phyloP scores from a whole-genome alignment of 257 asterid species.

The Solanum pennellii region DNA sequence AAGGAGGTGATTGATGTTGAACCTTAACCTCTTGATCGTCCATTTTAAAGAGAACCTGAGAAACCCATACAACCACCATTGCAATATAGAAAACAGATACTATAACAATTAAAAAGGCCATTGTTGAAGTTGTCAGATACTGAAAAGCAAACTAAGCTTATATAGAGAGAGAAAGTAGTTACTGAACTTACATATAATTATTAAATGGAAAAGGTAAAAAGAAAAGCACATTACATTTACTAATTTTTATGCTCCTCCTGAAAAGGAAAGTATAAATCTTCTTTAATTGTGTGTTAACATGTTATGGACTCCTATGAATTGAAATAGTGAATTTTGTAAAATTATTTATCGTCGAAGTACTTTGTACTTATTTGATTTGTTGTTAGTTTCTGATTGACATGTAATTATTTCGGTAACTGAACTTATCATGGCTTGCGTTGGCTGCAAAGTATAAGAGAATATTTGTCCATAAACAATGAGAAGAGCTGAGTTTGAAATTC shows the following conservation, averaged over 20 bases:
- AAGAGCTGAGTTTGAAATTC: not conserved
- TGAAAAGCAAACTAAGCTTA: not conserved
- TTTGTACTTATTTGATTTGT: not conserved
- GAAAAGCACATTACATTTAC: not conserved
- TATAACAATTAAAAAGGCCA: not conserved
- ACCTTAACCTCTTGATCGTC: slow-evolving; percentile 65
- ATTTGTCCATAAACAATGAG: not conserved
- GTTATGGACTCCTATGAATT: not conserved
- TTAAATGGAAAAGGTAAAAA: not conserved
- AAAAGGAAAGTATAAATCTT: not conserved
- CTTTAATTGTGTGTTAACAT: not conserved
- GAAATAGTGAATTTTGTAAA: not conserved
- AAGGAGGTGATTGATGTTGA: slow-evolving; percentile 47
- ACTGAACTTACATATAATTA: not conserved
- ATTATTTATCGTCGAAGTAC: not conserved
- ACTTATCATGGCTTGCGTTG: not conserved
- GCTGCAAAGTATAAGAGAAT: not conserved
- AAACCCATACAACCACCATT: slow-evolving; percentile 11
- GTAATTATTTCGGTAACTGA: not conserved
- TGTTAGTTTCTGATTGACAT: not conserved
- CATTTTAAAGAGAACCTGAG: slow-evolving; percentile 35
- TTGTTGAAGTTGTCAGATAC: not conserved
- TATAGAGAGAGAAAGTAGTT: not conserved
- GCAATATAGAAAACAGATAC: slow-evolving; percentile 6
- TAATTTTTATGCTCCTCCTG: not conserved